Evolutionary conservation across 176 grass and related monocot species (phyloP), one percentile per base, ranked within the genome.

Genomic region (Luzula sylvatica): DNA sequence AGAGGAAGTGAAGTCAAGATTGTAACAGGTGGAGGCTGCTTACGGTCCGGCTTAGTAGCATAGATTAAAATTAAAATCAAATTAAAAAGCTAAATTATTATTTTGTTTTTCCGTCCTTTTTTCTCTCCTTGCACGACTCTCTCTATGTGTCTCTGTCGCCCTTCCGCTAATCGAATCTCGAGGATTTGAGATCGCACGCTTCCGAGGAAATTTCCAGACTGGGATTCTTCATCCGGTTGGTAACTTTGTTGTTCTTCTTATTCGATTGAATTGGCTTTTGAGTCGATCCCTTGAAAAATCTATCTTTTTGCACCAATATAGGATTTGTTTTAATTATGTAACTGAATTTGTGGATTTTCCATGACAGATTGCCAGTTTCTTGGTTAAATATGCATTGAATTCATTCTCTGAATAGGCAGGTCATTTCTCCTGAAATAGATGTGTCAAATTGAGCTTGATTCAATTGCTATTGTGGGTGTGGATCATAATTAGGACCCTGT

Each of bases 121-220:
- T 45, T 46, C 23, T 8, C 29, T 55, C 47, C 45, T 45, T 44
- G 43, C 39, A 41, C 45, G 50, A 12, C 65, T 68, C 26, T 54
- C 65, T 68, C 47, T n/a, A n/a, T 68, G 46, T 55, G 16, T 5
- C 32, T 68, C 65, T 43, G 14, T 4, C 23, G 8, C 18, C 40
- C 40, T 44, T 63, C 23, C 7, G n/a, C n/a, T n/a, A n/a, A n/a
- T n/a, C n/a, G n/a, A n/a, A n/a, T n/a, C n/a, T n/a, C n/a, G n/a
- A 30, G 3, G 58, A 4, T 27, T 55, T 22, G 16, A 15, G 12
- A 46, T 30, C 13, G 58, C 40, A 28, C 38, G 16, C 40, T 16
- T 45, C n/a, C 38, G 8, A 19, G 58, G 38, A 19, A 9, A 25
- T 45, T 7, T 45, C 38, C 18, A 61, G 44, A 12, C 13, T 43